Evolutionary conservation across 371 early-diverging fungal genomes (phyloP).

Genomic region (Paramicrosporidium saccamoebae): DNA sequence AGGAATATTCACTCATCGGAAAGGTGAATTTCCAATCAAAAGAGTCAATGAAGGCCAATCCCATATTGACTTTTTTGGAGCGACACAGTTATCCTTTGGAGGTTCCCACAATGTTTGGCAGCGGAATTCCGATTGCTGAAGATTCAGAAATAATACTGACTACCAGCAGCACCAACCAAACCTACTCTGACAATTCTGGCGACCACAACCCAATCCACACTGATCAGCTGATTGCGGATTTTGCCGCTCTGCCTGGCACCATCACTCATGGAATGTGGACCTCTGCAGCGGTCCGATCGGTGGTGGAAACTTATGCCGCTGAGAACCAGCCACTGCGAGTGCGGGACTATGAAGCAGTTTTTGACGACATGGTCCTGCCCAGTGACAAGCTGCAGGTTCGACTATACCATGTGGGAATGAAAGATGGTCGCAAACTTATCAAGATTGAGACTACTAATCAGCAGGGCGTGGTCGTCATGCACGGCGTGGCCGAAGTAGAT

Average conservation of each 20-base stretch:
- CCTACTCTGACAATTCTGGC: slow-evolving; percentile 56
- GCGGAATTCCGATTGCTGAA: no score
- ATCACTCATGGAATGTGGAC: slow-evolving; percentile 97
- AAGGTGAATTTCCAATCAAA: slow-evolving; percentile 34
- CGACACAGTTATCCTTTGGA: slow-evolving; percentile 8
- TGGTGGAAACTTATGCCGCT: slow-evolving; percentile 74
- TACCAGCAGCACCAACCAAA: slow-evolving; percentile 23
- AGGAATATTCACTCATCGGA: slow-evolving; percentile 28
- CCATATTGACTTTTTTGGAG: slow-evolving; percentile 6
- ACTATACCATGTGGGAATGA: slow-evolving; percentile 76
- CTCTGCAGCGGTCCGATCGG: slow-evolving; percentile 65
- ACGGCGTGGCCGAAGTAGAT: slow-evolving; percentile 69
- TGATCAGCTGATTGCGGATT: slow-evolving; percentile 75
- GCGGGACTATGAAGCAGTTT: slow-evolving; percentile 33
- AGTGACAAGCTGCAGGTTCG: slow-evolving; percentile 53
- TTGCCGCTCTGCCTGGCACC: slow-evolving; percentile 64
- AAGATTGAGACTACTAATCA: slow-evolving; percentile 63
- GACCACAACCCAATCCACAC: slow-evolving; percentile 88
- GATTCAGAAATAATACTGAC: no score
- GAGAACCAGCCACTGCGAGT: slow-evolving; percentile 73
- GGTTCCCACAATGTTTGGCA: slow-evolving; percentile 6
- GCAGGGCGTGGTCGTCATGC: slow-evolving; percentile 46
- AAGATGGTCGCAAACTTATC: slow-evolving; percentile 78
- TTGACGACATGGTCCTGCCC: slow-evolving; percentile 57
- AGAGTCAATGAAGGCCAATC: slow-evolving; percentile 8